Evolutionary conservation across 805 yeast genomes (phyloP).

Genomic region (Brettanomyces anomalus): DNA sequence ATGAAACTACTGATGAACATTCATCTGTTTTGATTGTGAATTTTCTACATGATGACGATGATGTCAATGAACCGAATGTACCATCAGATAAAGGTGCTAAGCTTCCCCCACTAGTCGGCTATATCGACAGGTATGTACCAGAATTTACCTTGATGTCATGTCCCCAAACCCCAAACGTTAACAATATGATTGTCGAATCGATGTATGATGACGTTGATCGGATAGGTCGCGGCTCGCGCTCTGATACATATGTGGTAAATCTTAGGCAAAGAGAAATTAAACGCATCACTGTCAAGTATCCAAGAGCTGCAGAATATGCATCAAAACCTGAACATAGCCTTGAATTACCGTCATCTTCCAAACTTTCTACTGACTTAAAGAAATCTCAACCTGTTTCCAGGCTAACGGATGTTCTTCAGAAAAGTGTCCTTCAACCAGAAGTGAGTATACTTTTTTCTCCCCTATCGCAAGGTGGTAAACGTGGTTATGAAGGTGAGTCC

Average conservation of each 20-base stretch:
- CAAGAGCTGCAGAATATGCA: background rate
- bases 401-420: slow-evolving; percentile 1
- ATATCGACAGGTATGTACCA: slow-evolving; percentile 41
- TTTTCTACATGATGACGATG: background rate
- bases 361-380: background rate
- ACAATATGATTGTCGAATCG: slow-evolving; percentile 31
- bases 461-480: background rate
- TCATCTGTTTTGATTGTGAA: background rate
- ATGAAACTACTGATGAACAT: background rate
- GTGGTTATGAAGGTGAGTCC: background rate
- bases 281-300: slow-evolving; percentile 11
- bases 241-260: slow-evolving; percentile 17
- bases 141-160: slow-evolving; percentile 45
- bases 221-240: slow-evolving; percentile 10
- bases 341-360: background rate
- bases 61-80: background rate
- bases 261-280: slow-evolving; percentile 21
- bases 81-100: slow-evolving; percentile 4
- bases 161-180: slow-evolving; percentile 36
- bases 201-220: slow-evolving; percentile 38
- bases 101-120: slow-evolving; percentile 26
- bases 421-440: background rate
- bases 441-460: slow-evolving; percentile 1
- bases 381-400: background rate
- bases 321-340: background rate